Base-by-base conservation (phyloP, 495 filamentous ascomycete genomes). In the Penicillium lividum region DNA sequence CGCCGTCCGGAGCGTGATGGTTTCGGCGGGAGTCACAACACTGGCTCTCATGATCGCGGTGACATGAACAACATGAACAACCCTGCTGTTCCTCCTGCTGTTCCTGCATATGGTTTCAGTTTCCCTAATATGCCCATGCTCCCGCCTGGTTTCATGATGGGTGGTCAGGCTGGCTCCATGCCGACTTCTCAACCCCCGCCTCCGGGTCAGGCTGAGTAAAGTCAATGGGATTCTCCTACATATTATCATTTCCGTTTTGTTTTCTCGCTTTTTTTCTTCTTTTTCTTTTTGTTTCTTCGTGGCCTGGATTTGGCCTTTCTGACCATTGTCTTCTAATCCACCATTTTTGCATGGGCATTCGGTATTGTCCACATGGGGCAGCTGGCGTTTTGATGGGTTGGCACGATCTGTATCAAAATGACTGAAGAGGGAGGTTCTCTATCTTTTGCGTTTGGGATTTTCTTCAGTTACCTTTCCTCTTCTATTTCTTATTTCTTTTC, bases 91-190 rank as follows among this genome's bases (percentile, higher is more conserved):
- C 75, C 84, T 8, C 85, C 85, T 27, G 77, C 83, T 18, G 81
- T 87, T n/a, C 85, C 86, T 34, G 77, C 80, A 7, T 88, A 87
- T 57, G 87, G 84, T 3, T 89, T 93, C 67, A 87, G 63, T 68
- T 88, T 65, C 76, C 84, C 40, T 60, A 85, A 86, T 9, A 90
- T 91, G 81, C 86, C 85, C 33, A 85, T 87, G 68, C 83, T 89
- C 18, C 85, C 86, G 45, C 82, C 85, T 6, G 85, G 86, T 13
- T 89, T 88, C 64, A 74, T 80, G 76, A 76, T 81, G 69, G 77
- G 79, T 15, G 77, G 76, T 16, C 73, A 76, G 50, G 22, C 22
- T 22, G 63, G 68, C 30, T 68, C 29, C 44, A 65, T 70, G 60
- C 60, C 70, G 13, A 53, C 57, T 40, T 51, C 60, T 15, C 79